These are phyloP conservation scores for Cicer arietinum DNA, from an alignment of 306 rosid species.

Conservation along the genomic window DNA sequence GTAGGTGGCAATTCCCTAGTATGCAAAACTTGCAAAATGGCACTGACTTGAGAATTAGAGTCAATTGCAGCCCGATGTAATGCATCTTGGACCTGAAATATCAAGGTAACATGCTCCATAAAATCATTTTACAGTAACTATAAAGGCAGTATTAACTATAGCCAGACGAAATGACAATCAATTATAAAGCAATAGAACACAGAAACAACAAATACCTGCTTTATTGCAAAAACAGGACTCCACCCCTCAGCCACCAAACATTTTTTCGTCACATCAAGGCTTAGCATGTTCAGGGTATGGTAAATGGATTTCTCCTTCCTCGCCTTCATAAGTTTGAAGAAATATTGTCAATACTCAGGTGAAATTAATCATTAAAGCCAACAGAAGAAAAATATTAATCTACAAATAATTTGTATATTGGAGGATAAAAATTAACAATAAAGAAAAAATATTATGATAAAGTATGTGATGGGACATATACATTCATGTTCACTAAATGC, in stretches of 20 bases:
- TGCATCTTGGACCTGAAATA: constrained; percentile 69
- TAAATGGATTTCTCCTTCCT: constrained; percentile 90
- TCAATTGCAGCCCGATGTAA: constrained; percentile 70
- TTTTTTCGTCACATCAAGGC: constrained; percentile 94
- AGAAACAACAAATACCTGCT: constrained; percentile 62
- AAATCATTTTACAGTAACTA: constrained; percentile 24
- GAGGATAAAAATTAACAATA: constrained; percentile 21
- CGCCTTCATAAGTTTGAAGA: constrained; percentile 66
- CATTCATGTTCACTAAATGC: constrained; percentile 10
- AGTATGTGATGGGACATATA: not conserved
- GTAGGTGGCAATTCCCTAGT: constrained; percentile 78
- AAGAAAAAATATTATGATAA: constrained; percentile 27
- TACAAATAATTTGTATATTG: constrained; percentile 11
- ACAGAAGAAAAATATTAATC: constrained; percentile 28
- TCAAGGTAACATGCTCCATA: constrained; percentile 24
- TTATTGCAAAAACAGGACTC: constrained; percentile 89
- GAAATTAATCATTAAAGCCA: constrained; percentile 43
- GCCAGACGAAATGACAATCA: constrained; percentile 33
- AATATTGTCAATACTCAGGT: constrained; percentile 42
- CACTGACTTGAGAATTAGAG: constrained; percentile 78
- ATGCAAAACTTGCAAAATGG: constrained; percentile 77
- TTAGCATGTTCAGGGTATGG: constrained; percentile 93
- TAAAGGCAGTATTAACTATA: constrained; percentile 23
- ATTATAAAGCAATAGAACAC: constrained; percentile 18
- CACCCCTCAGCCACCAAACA: constrained; percentile 98